Evolutionary conservation across 768 basidiomycete genomes (phyloP).

Genomic region (Lentinus tigrinus): DNA sequence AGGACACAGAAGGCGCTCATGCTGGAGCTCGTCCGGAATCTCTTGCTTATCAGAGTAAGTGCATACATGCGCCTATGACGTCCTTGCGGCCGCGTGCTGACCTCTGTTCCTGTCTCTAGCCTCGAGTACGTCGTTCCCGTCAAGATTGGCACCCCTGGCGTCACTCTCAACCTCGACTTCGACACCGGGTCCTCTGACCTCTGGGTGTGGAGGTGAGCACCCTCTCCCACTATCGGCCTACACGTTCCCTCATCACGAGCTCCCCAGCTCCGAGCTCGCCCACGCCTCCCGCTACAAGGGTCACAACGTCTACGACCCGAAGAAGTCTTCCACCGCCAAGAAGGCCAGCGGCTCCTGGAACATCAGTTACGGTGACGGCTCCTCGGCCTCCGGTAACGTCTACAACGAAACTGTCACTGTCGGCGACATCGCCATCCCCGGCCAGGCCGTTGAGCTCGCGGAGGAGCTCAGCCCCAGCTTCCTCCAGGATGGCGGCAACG

Average conservation of each 20-base stretch:
- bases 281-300: slow-evolving; percentile 23
- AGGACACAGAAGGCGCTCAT: slow-evolving; percentile 2
- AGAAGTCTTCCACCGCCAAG: slow-evolving; percentile 30
- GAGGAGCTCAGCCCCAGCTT: slow-evolving; percentile 35
- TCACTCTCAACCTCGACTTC: slow-evolving; percentile 35
- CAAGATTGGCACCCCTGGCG: slow-evolving; percentile 38
- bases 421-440: slow-evolving; percentile 32
- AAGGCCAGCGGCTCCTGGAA: slow-evolving; percentile 30
- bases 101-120: slow-evolving; percentile 18
- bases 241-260: background rate
- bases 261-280: slow-evolving; percentile 24
- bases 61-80: background rate
- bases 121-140: slow-evolving; percentile 40
- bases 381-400: slow-evolving; percentile 34
- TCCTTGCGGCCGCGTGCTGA: background rate
- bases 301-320: slow-evolving; percentile 30
- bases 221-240: background rate
- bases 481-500: slow-evolving; percentile 33
- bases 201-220: slow-evolving; percentile 28
- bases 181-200: slow-evolving; percentile 36
- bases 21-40: background rate
- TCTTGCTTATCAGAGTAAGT: slow-evolving; percentile 20
- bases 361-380: slow-evolving; percentile 43
- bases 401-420: slow-evolving; percentile 40
- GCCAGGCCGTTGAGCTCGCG: slow-evolving; percentile 38